Evolutionary conservation across 306 rosid genomes (phyloP).

Genomic region (Cicer bijugum): DNA sequence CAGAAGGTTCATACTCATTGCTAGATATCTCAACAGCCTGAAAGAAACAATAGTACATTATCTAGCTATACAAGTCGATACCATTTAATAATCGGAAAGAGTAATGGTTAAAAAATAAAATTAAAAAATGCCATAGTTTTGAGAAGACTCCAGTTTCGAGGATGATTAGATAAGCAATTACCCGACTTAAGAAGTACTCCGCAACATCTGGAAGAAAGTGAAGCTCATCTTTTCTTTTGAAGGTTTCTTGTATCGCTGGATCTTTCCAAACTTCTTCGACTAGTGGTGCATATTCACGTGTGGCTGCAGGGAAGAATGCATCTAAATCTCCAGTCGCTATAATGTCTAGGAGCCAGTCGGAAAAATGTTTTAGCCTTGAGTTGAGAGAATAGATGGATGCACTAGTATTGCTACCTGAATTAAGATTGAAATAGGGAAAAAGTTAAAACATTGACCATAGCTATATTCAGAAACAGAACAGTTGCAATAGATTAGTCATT

Average conservation of each 20-base stretch:
- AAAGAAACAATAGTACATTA: slow-evolving; percentile 40
- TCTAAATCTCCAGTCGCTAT: slow-evolving; percentile 98
- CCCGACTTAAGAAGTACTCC: slow-evolving; percentile 91
- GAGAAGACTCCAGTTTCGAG: neutral
- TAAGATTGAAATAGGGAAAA: slow-evolving; percentile 42
- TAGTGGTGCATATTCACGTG: slow-evolving; percentile 97
- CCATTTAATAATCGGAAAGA: slow-evolving; percentile 26
- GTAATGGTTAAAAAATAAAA: neutral
- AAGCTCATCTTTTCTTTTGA: slow-evolving; percentile 86
- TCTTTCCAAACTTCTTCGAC: slow-evolving; percentile 99
- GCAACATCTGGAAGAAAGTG: slow-evolving; percentile 95
- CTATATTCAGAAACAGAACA: slow-evolving; percentile 23
- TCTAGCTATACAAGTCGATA: slow-evolving; percentile 22
- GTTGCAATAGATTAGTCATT: slow-evolving; percentile 38
- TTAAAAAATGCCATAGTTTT: slow-evolving; percentile 9
- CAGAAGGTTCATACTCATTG: slow-evolving; percentile 96
- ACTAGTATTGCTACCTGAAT: slow-evolving; percentile 63
- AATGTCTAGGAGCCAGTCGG: slow-evolving; percentile 96
- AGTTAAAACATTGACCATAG: neutral
- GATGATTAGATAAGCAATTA: slow-evolving; percentile 43
- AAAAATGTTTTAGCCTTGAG: slow-evolving; percentile 92
- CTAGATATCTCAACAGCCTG: slow-evolving; percentile 98
- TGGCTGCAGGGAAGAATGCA: slow-evolving; percentile 98
- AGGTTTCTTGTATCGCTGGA: slow-evolving; percentile 91
- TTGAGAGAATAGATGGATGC: slow-evolving; percentile 83